phyloP scores from a whole-genome alignment of 2,329 filamentous ascomycete genomes.

The Chaetomium sp. region DNA sequence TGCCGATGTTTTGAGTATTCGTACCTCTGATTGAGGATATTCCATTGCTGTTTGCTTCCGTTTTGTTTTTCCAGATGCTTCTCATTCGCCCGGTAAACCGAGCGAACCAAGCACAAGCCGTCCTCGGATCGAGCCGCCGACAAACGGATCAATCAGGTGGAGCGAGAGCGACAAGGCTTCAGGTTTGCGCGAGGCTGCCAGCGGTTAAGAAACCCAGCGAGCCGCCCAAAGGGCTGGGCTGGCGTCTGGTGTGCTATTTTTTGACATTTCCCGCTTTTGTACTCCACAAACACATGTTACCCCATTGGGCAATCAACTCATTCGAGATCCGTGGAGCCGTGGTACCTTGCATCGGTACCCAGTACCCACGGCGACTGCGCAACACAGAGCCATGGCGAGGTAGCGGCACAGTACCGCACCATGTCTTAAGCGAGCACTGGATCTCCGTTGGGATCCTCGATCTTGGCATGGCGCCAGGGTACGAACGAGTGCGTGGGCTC shows the following conservation, averaged over 20 bases:
- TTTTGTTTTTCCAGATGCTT: no score
- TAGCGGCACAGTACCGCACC: constrained; percentile 18
- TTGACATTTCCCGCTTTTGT: constrained; percentile 18
- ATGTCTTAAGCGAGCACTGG: constrained; percentile 12
- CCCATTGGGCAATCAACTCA: constrained; percentile 9
- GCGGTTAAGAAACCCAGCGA: constrained; percentile 17
- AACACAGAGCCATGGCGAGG: constrained; percentile 10
- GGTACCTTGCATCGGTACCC: constrained; percentile 3
- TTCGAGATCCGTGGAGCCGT: constrained; percentile 5
- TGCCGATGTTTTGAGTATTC: no score
- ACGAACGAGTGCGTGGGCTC: background rate
- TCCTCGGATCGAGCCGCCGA: no score
- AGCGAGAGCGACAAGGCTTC: constrained; percentile 18
- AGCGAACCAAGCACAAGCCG: no score
- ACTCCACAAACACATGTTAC: constrained; percentile 14
- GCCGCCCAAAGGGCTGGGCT: constrained; percentile 3
- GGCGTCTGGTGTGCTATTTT: constrained; percentile 20
- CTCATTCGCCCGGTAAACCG: no score
- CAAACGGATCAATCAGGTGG: no score
- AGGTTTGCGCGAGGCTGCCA: constrained; percentile 18
- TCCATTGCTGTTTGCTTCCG: no score
- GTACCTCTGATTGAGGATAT: no score
- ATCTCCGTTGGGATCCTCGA: background rate
- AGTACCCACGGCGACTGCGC: constrained; percentile 8
- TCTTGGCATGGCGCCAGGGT: constrained; percentile 1